phyloP scores from a whole-genome alignment of 2,329 filamentous ascomycete species.

The Neofusicoccum laricinum region DNA sequence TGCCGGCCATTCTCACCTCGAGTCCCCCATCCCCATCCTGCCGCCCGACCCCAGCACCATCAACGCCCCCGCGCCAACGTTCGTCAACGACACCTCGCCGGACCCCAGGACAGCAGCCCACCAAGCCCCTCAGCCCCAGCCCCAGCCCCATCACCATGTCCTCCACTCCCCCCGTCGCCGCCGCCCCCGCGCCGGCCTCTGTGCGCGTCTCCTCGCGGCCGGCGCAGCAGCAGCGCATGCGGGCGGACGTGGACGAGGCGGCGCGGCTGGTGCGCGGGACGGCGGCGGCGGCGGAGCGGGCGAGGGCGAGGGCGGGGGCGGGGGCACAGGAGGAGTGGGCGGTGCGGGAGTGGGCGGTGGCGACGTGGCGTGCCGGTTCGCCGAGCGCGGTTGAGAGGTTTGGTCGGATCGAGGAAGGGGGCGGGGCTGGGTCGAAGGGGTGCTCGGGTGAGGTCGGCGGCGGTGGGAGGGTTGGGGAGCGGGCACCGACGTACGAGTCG shows the following conservation, averaged over 20 bases:
- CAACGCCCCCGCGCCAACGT: no score
- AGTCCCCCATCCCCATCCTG: no score
- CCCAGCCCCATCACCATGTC: no score
- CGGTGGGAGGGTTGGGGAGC: conserved; percentile 3
- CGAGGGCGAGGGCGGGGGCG: conserved; percentile 24
- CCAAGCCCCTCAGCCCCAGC: no score
- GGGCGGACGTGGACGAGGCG: conserved; percentile 27
- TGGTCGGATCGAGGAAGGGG: conserved; percentile 24
- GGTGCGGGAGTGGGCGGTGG: conserved; percentile 23
- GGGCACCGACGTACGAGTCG: not conserved
- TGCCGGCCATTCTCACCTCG: no score
- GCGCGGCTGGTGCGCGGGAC: conserved; percentile 24
- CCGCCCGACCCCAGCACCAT: no score
- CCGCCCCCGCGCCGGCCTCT: no score
- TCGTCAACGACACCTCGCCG: no score
- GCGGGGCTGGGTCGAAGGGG: not conserved
- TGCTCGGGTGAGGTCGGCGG: conserved; percentile 11
- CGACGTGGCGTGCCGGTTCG: conserved; percentile 27
- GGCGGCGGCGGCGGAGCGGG: conserved; percentile 16
- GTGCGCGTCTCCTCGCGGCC: conserved; percentile 25
- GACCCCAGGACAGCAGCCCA: no score
- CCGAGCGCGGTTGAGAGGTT: conserved; percentile 27
- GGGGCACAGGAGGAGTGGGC: conserved; percentile 27
- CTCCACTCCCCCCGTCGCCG: no score
- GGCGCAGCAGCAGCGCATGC: conserved; percentile 29